These are phyloP conservation scores for Penicillium turbatum DNA, from an alignment of 495 filamentous ascomycete species.

Conservation along the genomic window DNA sequence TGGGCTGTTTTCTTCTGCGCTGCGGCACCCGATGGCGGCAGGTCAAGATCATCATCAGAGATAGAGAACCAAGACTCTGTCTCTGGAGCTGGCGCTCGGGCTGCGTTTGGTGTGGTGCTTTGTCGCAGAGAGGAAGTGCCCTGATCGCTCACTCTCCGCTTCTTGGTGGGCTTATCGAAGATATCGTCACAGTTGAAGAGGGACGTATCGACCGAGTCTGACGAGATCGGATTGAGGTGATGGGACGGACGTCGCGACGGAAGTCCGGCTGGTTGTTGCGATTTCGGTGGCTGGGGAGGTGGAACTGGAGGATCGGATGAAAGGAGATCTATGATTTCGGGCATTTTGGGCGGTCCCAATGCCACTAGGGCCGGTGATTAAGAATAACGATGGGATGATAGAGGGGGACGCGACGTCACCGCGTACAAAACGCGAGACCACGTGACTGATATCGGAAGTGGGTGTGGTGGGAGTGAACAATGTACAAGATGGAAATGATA, in stretches of 20 bases:
- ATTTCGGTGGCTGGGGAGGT: constrained; percentile 4
- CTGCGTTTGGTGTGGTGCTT: background rate
- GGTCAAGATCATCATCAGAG: constrained; percentile 35
- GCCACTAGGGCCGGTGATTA: constrained; percentile 7
- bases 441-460: constrained; percentile 10
- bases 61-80: constrained; percentile 27
- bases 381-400: background rate
- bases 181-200: constrained; percentile 33
- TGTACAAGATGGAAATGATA: background rate
- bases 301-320: constrained; percentile 38
- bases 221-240: constrained; percentile 30
- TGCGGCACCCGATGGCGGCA: constrained; percentile 20
- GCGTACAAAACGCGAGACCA: constrained; percentile 18
- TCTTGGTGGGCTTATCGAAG: constrained; percentile 36
- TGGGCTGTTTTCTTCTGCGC: constrained; percentile 9
- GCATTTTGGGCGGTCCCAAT: constrained; percentile 29
- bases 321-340: constrained; percentile 41
- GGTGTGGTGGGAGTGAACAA: too few relatives aligned
- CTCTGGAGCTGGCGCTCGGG: background rate
- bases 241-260: constrained; percentile 11
- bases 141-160: constrained; percentile 37
- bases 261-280: constrained; percentile 1
- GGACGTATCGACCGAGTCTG: constrained; percentile 48
- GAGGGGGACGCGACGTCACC: constrained; percentile 24
- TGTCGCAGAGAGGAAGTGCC: constrained; percentile 2